Evolutionary conservation across 2,329 filamentous ascomycete species (phyloP).

Genomic region (Epicoccum sorghinum): DNA sequence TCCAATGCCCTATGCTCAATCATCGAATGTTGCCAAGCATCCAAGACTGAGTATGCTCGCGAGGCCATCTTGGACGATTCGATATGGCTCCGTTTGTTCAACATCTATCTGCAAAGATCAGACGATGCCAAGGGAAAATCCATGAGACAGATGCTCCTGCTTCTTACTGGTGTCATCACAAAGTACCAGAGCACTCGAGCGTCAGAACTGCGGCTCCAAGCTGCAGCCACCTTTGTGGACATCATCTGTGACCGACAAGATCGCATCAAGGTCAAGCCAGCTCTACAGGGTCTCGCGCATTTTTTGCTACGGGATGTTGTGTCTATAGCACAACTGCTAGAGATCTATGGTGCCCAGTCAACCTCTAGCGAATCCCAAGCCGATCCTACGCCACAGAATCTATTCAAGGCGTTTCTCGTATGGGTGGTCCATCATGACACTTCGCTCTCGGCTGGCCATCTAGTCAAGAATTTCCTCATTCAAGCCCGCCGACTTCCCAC

Average conservation of each 20-base stretch:
- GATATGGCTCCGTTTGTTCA: slow-evolving; percentile 49
- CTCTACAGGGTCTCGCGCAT: slow-evolving; percentile 70
- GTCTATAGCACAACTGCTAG: slow-evolving; percentile 46
- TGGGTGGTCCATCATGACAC: slow-evolving; percentile 51
- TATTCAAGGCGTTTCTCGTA: slow-evolving; percentile 37
- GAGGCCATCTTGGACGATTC: slow-evolving; percentile 41
- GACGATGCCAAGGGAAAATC: slow-evolving; percentile 55
- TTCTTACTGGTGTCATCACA: slow-evolving; percentile 47
- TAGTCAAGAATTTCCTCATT: slow-evolving; percentile 44
- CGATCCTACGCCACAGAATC: slow-evolving; percentile 17
- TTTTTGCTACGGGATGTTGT: slow-evolving; percentile 68
- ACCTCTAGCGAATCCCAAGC: slow-evolving; percentile 1
- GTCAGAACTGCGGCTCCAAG: slow-evolving; percentile 32
- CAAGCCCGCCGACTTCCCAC: slow-evolving; percentile 32
- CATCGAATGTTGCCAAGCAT: slow-evolving; percentile 49
- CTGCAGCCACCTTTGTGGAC: slow-evolving; percentile 56
- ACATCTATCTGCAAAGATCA: slow-evolving; percentile 51
- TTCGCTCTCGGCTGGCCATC: slow-evolving; percentile 46
- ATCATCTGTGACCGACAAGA: slow-evolving; percentile 66
- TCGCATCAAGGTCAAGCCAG: slow-evolving; percentile 71
- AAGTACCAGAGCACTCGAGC: slow-evolving; percentile 32
- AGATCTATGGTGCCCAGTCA: slow-evolving; percentile 42
- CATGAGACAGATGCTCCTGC: slow-evolving; percentile 52
- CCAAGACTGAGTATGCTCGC: slow-evolving; percentile 32
- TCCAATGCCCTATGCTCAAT: slow-evolving; percentile 55